phyloP scores from a whole-genome alignment of 2,329 filamentous ascomycete genomes.

The Dothideomycetidae sp. region DNA sequence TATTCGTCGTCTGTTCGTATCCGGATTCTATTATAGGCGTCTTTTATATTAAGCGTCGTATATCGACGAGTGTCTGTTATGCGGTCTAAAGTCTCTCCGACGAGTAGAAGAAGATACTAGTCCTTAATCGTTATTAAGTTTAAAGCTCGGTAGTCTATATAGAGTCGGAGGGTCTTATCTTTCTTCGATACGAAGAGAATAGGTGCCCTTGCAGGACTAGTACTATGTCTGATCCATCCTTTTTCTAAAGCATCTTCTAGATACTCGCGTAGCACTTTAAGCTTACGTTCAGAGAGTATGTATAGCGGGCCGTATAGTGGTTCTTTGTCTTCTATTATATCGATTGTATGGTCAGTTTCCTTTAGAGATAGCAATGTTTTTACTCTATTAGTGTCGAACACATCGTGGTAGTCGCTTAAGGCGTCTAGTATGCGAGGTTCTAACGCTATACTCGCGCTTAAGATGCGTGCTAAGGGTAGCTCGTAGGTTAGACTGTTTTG shows the following conservation, averaged over 20 bases:
- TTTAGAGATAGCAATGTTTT: background rate
- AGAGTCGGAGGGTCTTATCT: slow-evolving; percentile 15
- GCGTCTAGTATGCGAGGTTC: background rate
- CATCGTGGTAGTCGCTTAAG: background rate
- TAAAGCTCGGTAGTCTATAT: slow-evolving; percentile 20
- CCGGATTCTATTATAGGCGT: slow-evolving; percentile 16
- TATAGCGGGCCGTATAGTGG: background rate
- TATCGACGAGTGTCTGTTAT: slow-evolving; percentile 9
- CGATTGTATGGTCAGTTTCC: background rate
- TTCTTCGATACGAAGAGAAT: slow-evolving; percentile 15
- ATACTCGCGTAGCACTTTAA: slow-evolving; percentile 3
- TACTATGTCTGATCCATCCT: slow-evolving; percentile 9
- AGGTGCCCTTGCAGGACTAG: slow-evolving; percentile 6
- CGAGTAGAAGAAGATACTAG: slow-evolving; percentile 16
- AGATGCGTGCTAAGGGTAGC: background rate
- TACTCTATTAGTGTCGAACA: background rate
- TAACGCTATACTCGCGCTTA: background rate
- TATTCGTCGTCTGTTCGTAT: slow-evolving; percentile 17
- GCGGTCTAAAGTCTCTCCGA: slow-evolving; percentile 16
- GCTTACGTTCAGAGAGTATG: background rate
- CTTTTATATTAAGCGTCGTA: slow-evolving; percentile 16
- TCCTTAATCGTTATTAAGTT: slow-evolving; percentile 23
- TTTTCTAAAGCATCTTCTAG: slow-evolving; percentile 1
- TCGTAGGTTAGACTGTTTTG: background rate
- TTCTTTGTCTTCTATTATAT: background rate